Conservation (phyloP, 768 basidiomycete species). For the Clavaria fumosa region DNA sequence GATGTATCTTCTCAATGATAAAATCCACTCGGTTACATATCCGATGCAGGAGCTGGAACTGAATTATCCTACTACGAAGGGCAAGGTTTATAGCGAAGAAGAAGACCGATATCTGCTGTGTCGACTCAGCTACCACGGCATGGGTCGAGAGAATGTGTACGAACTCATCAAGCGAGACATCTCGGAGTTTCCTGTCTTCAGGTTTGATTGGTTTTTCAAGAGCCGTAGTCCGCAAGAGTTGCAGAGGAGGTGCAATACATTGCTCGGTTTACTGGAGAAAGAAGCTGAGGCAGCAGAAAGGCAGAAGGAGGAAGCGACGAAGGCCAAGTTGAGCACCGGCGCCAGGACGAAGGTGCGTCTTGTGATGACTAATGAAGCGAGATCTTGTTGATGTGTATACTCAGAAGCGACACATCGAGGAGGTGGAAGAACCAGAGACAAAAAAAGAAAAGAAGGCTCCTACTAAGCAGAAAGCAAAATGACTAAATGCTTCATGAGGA, state of each 20-base stretch:
- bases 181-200: neutral
- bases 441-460: too few species aligned
- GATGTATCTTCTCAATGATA: slow-evolving; percentile 61
- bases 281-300: neutral
- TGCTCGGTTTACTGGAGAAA: too few species aligned
- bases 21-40: slow-evolving; percentile 69
- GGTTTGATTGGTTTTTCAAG: neutral
- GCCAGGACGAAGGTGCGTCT: too few species aligned
- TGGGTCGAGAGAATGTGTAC: slow-evolving; percentile 79
- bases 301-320: neutral
- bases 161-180: slow-evolving; percentile 29
- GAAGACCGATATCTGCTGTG: slow-evolving; percentile 93
- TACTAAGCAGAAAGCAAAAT: too few species aligned
- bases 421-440: too few species aligned
- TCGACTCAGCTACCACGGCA: slow-evolving; percentile 78
- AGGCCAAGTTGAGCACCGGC: neutral
- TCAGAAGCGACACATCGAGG: too few species aligned
- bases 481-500: too few species aligned
- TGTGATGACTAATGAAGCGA: too few species aligned
- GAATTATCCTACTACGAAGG: slow-evolving; percentile 90
- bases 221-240: neutral
- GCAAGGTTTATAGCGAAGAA: slow-evolving; percentile 92
- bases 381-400: too few species aligned
- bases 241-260: slow-evolving; percentile 17
- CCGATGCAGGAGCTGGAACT: slow-evolving; percentile 97